These are phyloP conservation scores for Amanita exitialis DNA, from an alignment of 768 basidiomycete species.

Conservation along the genomic window DNA sequence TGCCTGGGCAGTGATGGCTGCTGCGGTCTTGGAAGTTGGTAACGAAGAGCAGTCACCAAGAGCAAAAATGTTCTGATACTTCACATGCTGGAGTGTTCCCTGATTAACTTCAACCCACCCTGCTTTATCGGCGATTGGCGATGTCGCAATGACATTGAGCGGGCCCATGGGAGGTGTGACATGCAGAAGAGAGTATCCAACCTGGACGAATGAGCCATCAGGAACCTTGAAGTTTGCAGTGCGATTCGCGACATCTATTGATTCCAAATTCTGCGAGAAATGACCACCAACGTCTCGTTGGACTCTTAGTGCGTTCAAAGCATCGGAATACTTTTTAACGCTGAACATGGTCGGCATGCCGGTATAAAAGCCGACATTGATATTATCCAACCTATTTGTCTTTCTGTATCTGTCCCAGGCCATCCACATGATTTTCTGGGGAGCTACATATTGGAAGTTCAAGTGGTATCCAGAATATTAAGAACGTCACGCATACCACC, in stretches of 20 bases:
- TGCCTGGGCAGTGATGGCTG: conserved; percentile 85
- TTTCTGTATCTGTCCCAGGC: conserved; percentile 74
- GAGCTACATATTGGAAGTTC: conserved; percentile 32
- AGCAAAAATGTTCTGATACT: conserved; percentile 78
- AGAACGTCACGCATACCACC: conserved; percentile 41
- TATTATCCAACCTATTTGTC: conserved; percentile 45
- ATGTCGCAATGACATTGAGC: conserved; percentile 65
- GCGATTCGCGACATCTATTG: conserved; percentile 59
- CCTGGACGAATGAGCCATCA: conserved; percentile 59
- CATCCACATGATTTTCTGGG: conserved; percentile 97
- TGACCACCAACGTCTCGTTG: conserved; percentile 72
- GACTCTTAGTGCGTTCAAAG: conserved; percentile 65
- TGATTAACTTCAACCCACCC: conserved; percentile 90
- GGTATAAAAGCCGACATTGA: conserved; percentile 72
- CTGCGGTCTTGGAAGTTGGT: conserved; percentile 94
- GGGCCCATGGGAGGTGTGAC: conserved; percentile 92
- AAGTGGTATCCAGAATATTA: background rate
- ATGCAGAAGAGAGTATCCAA: conserved; percentile 78
- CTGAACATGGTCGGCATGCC: conserved; percentile 96
- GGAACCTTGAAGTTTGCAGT: conserved; percentile 79
- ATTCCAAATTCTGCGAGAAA: conserved; percentile 77
- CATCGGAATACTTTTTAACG: conserved; percentile 93
- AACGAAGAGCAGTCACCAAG: conserved; percentile 89
- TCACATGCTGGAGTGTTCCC: conserved; percentile 73
- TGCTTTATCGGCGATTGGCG: conserved; percentile 65